Percentiles rank a stretch among this genome's conserved stretches.
These are phyloP conservation scores for Arxiozyma heterogenica DNA, from an alignment of 1,139 yeast species.

Conservation along the genomic window DNA sequence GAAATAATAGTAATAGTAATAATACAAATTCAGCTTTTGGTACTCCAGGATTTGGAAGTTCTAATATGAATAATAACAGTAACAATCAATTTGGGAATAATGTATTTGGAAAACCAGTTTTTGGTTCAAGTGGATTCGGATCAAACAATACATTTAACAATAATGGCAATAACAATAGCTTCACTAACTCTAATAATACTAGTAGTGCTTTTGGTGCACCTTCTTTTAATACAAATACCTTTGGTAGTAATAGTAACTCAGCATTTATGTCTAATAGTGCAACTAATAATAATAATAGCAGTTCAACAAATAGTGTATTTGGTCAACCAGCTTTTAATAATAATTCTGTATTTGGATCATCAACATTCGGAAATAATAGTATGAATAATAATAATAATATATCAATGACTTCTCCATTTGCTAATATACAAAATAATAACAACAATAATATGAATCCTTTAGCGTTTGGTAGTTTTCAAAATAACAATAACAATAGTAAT, in stretches of 20 bases:
- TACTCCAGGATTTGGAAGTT: constrained; percentile 4
- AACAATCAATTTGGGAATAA: constrained; percentile 1
- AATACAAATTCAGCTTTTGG: constrained; percentile 4
- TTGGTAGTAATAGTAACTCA: background rate
- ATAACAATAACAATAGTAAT: background rate
- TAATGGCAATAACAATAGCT: constrained; percentile 1
- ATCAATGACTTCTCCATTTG: constrained; percentile 6
- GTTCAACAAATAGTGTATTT: constrained; percentile 20
- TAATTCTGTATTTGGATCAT: constrained; percentile 8
- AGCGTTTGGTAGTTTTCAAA: constrained; percentile 6
- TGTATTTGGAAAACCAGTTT: constrained; percentile 23
- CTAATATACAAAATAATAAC: constrained; percentile 1
- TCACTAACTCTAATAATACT: background rate
- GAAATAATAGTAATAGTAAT: background rate
- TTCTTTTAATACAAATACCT: constrained; percentile 8
- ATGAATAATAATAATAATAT: constrained; percentile 3
- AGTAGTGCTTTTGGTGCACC: constrained; percentile 12
- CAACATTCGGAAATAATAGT: constrained; percentile 5
- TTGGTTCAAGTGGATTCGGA: constrained; percentile 13
- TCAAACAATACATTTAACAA: constrained; percentile 3
- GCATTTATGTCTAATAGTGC: background rate
- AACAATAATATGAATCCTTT: background rate
- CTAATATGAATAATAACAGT: constrained; percentile 3
- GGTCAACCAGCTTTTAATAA: constrained; percentile 16
- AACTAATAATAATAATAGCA: constrained; percentile 5